Conservation (phyloP, 768 basidiomycete species). For the Suillus placidus region DNA sequence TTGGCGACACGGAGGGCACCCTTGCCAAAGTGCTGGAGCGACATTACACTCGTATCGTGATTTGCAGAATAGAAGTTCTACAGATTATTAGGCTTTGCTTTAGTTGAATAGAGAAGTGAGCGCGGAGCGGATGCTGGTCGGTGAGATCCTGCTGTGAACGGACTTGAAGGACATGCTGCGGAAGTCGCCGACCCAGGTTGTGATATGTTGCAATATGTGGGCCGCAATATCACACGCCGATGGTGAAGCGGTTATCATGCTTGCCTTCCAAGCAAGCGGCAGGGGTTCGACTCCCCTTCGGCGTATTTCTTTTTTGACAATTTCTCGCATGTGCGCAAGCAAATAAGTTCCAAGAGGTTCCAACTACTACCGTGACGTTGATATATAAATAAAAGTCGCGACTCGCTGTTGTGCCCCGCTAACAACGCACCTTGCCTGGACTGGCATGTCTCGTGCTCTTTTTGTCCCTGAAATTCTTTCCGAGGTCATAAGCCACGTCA, state of each 20-base stretch:
- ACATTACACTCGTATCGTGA: conserved; percentile 32
- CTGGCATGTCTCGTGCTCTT: neutral
- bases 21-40: conserved; percentile 82
- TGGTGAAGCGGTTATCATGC: conserved; percentile 95
- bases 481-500: neutral
- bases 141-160: conserved; percentile 9
- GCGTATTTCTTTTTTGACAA: conserved; percentile 24
- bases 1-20: conserved; percentile 86
- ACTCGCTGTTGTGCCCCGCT: no score
- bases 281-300: conserved; percentile 80
- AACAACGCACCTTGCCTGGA: no score
- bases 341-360: no score
- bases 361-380: no score
- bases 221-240: conserved; percentile 39
- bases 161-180: conserved; percentile 4
- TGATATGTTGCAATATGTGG: neutral
- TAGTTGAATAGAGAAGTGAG: neutral
- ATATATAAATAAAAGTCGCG: no score
- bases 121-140: conserved; percentile 1
- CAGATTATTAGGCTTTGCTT: neutral
- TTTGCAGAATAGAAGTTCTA: conserved; percentile 7
- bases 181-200: neutral
- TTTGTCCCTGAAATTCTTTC: neutral
- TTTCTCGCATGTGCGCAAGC: neutral
- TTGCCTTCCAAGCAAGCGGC: conserved; percentile 84